Evolutionary conservation across 768 basidiomycete species (phyloP).

Genomic region (Hysterangium stoloniferum): DNA sequence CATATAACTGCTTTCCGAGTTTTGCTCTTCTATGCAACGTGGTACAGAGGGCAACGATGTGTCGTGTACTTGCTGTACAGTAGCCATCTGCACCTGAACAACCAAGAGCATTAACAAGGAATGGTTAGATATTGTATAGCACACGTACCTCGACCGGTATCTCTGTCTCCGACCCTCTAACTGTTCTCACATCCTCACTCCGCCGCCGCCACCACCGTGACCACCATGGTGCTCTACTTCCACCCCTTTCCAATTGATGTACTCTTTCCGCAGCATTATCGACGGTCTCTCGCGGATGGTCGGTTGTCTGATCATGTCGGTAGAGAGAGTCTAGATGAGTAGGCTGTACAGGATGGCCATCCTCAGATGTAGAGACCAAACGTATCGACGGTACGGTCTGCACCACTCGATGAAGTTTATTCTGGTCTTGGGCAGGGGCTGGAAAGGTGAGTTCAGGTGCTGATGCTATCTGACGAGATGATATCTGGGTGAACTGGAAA

Average conservation of each 20-base stretch:
- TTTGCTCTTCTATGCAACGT: neutral
- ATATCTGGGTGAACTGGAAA: neutral
- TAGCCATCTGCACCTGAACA: neutral
- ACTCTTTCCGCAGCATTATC: neutral
- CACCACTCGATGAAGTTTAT: neutral
- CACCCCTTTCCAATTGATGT: neutral
- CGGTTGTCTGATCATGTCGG: neutral
- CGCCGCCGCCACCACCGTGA: neutral
- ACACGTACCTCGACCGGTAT: neutral
- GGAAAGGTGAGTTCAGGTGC: neutral
- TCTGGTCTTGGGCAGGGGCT: neutral
- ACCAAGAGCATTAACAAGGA: neutral
- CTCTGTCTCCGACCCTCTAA: neutral
- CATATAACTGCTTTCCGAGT: neutral
- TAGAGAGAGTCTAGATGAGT: neutral
- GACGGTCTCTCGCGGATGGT: neutral
- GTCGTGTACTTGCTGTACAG: neutral
- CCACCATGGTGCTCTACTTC: neutral
- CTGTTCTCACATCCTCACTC: neutral
- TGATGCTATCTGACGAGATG: neutral
- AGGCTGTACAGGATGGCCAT: no score
- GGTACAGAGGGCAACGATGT: no score
- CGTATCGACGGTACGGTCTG: no score
- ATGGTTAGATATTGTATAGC: no score
- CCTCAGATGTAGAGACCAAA: no score